Evolutionary conservation across 2,329 filamentous ascomycete species (phyloP).

Genomic region (Dactylonectria estremocensis): DNA sequence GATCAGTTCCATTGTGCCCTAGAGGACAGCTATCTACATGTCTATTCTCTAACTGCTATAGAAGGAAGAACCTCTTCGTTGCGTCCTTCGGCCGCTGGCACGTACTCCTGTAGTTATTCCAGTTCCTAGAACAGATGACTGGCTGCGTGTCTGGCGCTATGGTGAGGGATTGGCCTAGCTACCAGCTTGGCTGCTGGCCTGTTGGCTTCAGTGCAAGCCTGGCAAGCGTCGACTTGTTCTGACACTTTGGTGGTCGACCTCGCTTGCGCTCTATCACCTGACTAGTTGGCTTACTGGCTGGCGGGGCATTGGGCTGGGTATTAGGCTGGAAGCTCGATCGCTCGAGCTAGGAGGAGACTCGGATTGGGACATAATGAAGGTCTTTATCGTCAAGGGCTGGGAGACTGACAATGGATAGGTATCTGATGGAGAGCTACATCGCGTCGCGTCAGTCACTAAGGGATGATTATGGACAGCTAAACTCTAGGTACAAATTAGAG

Average conservation of each 20-base stretch:
- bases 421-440: not conserved
- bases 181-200: not conserved
- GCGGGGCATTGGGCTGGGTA: not conserved
- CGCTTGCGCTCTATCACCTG: not conserved
- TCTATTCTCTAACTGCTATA: not conserved
- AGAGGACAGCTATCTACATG: not conserved
- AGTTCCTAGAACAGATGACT: not conserved
- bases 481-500: not conserved
- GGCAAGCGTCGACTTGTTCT: not conserved
- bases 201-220: not conserved
- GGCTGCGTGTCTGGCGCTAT: not conserved
- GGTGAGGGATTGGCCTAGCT: not conserved
- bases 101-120: not conserved
- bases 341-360: not conserved
- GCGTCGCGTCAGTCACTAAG: not conserved
- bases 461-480: not conserved
- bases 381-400: not conserved
- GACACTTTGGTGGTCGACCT: not conserved
- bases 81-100: not conserved
- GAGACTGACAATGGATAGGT: not conserved
- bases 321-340: not conserved
- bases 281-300: not conserved
- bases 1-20: not conserved
- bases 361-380: not conserved
- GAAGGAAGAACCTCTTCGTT: not conserved